phyloP scores from a whole-genome alignment of 2,329 filamentous ascomycete genomes.

The Nothomitra cinnamomea region DNA sequence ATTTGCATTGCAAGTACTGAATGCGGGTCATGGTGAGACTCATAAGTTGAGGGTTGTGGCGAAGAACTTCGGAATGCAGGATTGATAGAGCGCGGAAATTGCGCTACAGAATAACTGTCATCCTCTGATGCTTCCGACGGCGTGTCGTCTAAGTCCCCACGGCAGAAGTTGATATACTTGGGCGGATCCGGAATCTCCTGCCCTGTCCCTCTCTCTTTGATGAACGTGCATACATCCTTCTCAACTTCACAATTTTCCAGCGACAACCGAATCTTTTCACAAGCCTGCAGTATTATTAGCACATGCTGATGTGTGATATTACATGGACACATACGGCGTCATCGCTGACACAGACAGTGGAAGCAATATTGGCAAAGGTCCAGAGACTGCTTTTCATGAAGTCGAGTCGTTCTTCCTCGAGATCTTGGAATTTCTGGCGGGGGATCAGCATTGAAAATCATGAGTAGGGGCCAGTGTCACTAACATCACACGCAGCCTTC shows the following conservation, averaged over 20 bases:
- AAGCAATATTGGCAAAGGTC: slow-evolving; percentile 95
- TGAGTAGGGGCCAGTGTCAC: slow-evolving; percentile 12
- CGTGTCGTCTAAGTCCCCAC: slow-evolving; percentile 65
- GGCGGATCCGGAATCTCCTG: slow-evolving; percentile 95
- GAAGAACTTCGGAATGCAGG: slow-evolving; percentile 92
- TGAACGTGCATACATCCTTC: slow-evolving; percentile 81
- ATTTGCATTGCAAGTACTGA: slow-evolving; percentile 54
- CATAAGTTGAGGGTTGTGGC: slow-evolving; percentile 81
- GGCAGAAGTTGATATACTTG: slow-evolving; percentile 97
- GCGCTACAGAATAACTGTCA: slow-evolving; percentile 81
- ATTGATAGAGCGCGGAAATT: slow-evolving; percentile 90
- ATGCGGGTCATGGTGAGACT: slow-evolving; percentile 80
- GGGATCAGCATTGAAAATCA: background rate
- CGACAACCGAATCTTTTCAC: slow-evolving; percentile 86
- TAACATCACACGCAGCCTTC: slow-evolving; percentile 76
- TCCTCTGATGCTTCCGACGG: slow-evolving; percentile 75
- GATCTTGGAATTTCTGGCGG: slow-evolving; percentile 80
- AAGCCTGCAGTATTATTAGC: slow-evolving; percentile 35
- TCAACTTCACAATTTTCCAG: slow-evolving; percentile 94
- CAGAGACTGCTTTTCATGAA: slow-evolving; percentile 96
- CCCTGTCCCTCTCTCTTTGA: slow-evolving; percentile 74
- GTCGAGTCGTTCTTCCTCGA: slow-evolving; percentile 91
- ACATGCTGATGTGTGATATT: background rate
- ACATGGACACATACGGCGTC: slow-evolving; percentile 42
- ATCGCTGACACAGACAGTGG: slow-evolving; percentile 93